A percentile compares a stretch with the other conserved stretches of the same genome.
phyloP scores from a whole-genome alignment of 2,329 filamentous ascomycete genomes.

The Cercospora sp. region DNA sequence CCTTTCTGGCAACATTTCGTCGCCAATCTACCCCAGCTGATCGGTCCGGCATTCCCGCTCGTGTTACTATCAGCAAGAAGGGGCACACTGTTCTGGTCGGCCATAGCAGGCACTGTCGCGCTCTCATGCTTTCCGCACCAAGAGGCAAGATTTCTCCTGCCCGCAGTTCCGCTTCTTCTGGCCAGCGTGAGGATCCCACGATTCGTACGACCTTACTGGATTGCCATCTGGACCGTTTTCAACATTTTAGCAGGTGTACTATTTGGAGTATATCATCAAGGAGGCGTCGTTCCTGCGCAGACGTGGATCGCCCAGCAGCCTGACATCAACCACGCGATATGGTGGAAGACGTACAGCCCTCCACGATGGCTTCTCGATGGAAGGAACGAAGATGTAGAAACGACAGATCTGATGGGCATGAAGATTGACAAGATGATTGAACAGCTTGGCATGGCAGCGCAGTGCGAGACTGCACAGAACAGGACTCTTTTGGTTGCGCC shows the following conservation, averaged over 20 bases:
- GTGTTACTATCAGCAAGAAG: constrained; percentile 53
- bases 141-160: constrained; percentile 75
- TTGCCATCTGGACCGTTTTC: constrained; percentile 63
- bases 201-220: constrained; percentile 48
- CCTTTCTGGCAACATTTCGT: constrained; percentile 55
- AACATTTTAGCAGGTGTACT: constrained; percentile 67
- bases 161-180: constrained; percentile 73
- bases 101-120: constrained; percentile 67
- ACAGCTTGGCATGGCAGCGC: constrained; percentile 60
- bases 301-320: constrained; percentile 70
- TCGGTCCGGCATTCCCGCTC: constrained; percentile 53
- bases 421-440: constrained; percentile 60
- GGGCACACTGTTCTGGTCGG: constrained; percentile 68
- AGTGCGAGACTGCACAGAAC: constrained; percentile 59
- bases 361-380: constrained; percentile 78
- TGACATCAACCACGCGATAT: constrained; percentile 67
- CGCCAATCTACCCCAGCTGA: constrained; percentile 54
- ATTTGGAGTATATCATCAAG: constrained; percentile 82
- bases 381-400: constrained; percentile 70
- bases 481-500: constrained; percentile 64
- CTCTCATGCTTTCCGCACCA: constrained; percentile 77
- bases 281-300: constrained; percentile 73
- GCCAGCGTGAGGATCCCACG: constrained; percentile 65
- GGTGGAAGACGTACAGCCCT: constrained; percentile 86
- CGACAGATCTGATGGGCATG: constrained; percentile 73